These are phyloP conservation scores for Raphanus raphanistrum DNA, from an alignment of 345 rosid genomes.

Conservation along the genomic window DNA sequence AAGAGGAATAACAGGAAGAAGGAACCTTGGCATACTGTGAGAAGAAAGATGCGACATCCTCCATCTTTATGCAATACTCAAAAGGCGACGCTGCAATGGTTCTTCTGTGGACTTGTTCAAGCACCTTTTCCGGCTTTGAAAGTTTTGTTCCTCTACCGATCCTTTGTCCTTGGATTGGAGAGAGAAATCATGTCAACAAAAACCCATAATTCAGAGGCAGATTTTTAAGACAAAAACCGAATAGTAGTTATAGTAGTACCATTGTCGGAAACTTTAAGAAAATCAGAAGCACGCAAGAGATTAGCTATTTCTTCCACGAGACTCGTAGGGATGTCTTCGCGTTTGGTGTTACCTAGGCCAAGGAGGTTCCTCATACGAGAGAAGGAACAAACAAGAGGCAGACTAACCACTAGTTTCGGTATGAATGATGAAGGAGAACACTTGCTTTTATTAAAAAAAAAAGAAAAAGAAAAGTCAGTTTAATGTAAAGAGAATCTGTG, in stretches of 20 bases:
- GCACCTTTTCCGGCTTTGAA: constrained; percentile 41
- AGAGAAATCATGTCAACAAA: not conserved
- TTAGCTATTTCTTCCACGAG: constrained; percentile 33
- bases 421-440: constrained; percentile 2
- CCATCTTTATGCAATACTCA: constrained; percentile 40
- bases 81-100: constrained; percentile 54
- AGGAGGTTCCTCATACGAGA: constrained; percentile 45
- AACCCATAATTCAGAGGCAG: not conserved
- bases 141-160: constrained; percentile 49
- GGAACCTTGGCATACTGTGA: constrained; percentile 49
- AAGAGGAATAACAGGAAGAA: too few relatives aligned
- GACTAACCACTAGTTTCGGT: constrained; percentile 43
- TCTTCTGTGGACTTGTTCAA: constrained; percentile 50
- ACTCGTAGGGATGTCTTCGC: constrained; percentile 32
- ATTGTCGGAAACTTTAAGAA: constrained; percentile 44
- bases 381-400: constrained; percentile 48
- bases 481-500: not conserved
- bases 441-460: not conserved
- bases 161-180: constrained; percentile 38
- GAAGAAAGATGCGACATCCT: constrained; percentile 47
- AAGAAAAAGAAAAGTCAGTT: not conserved
- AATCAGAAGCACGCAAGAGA: constrained; percentile 32
- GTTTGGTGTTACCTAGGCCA: constrained; percentile 34
- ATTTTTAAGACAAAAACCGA: not conserved
- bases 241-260: constrained; percentile 20